Evolutionary conservation across 768 basidiomycete genomes (phyloP).

Genomic region (Cystofilobasidium bisporidii): DNA sequence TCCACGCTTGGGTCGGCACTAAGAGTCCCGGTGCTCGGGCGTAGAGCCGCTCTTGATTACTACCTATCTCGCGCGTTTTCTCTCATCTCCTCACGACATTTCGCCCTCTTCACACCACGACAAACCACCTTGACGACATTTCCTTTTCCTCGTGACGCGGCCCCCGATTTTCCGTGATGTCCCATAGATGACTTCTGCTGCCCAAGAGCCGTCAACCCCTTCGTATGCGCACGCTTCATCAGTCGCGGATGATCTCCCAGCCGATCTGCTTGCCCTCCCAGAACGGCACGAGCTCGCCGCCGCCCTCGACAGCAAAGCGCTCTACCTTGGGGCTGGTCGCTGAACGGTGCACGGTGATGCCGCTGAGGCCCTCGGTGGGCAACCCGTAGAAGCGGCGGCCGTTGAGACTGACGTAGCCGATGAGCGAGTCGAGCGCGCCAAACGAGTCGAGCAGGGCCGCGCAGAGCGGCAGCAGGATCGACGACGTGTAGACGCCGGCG

Average conservation of each 20-base stretch:
- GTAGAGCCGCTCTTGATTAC: no score
- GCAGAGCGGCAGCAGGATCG: slow-evolving; percentile 78
- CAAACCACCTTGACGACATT: no score
- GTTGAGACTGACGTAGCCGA: slow-evolving; percentile 65
- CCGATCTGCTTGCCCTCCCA: slow-evolving; percentile 70
- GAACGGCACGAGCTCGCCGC: slow-evolving; percentile 58
- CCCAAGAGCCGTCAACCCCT: background rate
- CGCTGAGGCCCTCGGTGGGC: slow-evolving; percentile 31
- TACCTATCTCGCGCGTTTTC: background rate
- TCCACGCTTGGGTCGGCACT: background rate
- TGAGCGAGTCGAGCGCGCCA: slow-evolving; percentile 69
- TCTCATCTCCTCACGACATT: no score
- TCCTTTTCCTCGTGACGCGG: no score
- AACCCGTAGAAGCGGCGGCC: slow-evolving; percentile 70
- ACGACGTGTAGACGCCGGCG: slow-evolving; percentile 91
- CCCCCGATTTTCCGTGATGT: no score
- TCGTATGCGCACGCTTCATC: background rate
- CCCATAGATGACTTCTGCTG: background rate
- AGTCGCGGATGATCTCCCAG: slow-evolving; percentile 47
- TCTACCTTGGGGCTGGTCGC: slow-evolving; percentile 25
- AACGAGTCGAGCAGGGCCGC: slow-evolving; percentile 59
- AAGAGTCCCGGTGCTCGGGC: background rate
- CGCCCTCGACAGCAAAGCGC: slow-evolving; percentile 30
- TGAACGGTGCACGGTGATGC: slow-evolving; percentile 36
- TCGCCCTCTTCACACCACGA: no score